Evolutionary conservation across 2,329 filamentous ascomycete species (phyloP).

Genomic region (Cercospora sp.): DNA sequence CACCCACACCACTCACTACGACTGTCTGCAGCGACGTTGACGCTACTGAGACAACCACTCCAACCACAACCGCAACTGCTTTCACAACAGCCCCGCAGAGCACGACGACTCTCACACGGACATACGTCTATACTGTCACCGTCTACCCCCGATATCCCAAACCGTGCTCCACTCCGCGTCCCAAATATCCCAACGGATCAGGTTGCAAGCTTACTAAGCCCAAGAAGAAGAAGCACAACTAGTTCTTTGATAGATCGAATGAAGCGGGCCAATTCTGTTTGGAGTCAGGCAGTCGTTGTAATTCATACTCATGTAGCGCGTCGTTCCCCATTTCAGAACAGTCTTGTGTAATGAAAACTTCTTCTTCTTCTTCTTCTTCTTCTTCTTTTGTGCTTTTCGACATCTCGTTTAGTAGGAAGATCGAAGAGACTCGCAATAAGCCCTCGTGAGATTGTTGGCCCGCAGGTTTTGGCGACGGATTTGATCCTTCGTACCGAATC

Average conservation of each 20-base stretch:
- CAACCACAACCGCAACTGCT: slow-evolving; percentile 31
- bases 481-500: no score
- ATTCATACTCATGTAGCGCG: background rate
- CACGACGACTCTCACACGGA: background rate
- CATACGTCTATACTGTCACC: background rate
- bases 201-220: background rate
- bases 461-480: no score
- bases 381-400: no score
- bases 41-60: slow-evolving; percentile 30
- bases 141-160: background rate
- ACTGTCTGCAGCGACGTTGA: background rate
- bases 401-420: no score
- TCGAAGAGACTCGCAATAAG: no score
- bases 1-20: background rate
- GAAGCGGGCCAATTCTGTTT: background rate
- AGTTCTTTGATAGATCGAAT: background rate
- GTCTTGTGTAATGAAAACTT: background rate
- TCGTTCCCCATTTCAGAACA: background rate
- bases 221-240: background rate
- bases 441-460: no score
- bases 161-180: background rate
- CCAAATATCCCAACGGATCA: background rate
- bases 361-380: no score
- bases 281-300: background rate
- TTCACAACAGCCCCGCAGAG: background rate